phyloP scores from a whole-genome alignment of 1,139 yeast genomes.

The Nakaseomyces uthaithaninus region DNA sequence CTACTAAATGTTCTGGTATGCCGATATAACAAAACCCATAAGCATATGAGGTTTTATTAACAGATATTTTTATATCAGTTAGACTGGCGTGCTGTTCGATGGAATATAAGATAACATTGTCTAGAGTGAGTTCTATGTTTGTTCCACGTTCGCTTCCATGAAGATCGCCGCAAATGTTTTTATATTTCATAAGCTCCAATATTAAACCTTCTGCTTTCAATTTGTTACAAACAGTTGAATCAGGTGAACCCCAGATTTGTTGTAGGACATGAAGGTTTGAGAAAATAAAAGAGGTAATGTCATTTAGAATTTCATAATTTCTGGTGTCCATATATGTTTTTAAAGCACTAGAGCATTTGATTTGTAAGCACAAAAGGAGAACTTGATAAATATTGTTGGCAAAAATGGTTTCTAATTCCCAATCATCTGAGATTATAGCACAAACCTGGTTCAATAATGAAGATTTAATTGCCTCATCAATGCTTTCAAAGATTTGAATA shows the following conservation, averaged over 20 bases:
- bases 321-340: neutral
- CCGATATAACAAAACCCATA: constrained; percentile 89
- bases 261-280: neutral
- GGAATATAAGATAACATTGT: neutral
- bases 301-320: neutral
- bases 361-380: neutral
- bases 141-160: no score
- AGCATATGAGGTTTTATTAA: neutral
- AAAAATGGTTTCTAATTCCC: neutral
- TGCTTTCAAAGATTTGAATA: neutral
- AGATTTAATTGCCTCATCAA: neutral
- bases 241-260: neutral
- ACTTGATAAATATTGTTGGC: neutral
- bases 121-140: neutral
- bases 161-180: neutral
- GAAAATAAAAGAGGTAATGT: neutral
- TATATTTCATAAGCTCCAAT: neutral
- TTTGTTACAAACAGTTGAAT: neutral
- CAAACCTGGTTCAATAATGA: neutral
- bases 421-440: no score
- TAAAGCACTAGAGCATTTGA: neutral
- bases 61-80: neutral
- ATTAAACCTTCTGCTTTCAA: neutral
- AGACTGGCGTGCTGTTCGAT: neutral
- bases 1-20: constrained; percentile 61